A percentile compares a stretch with the other conserved stretches of the same genome.
phyloP scores from a whole-genome alignment of 1,139 yeast species.

The Candida neerlandica region DNA sequence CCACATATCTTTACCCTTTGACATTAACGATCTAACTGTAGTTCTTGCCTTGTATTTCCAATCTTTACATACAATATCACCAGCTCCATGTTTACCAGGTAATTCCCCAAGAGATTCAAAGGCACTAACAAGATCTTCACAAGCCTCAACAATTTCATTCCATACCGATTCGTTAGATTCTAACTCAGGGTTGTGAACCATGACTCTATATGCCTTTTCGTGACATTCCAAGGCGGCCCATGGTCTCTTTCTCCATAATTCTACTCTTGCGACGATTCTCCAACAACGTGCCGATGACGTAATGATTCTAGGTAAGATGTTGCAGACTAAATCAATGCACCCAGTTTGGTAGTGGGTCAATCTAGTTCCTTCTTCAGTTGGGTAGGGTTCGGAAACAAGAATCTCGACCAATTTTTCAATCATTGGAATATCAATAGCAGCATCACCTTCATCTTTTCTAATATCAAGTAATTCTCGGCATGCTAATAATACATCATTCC shows the following conservation, averaged over 20 bases:
- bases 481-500: constrained; percentile 86
- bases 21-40: constrained; percentile 71
- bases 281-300: constrained; percentile 75
- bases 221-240: constrained; percentile 87
- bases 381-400: constrained; percentile 55
- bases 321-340: constrained; percentile 70
- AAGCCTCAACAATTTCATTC: constrained; percentile 80
- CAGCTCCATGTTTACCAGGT: constrained; percentile 85
- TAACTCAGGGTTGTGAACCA: constrained; percentile 65
- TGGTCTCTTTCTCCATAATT: constrained; percentile 83
- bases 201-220: constrained; percentile 83
- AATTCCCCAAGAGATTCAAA: constrained; percentile 84
- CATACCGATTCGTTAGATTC: constrained; percentile 65
- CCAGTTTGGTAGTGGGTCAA: constrained; percentile 63
- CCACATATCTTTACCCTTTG: constrained; percentile 80
- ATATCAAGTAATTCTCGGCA: constrained; percentile 59
- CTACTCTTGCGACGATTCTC: constrained; percentile 82
- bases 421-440: constrained; percentile 72
- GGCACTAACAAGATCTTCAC: constrained; percentile 81
- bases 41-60: constrained; percentile 87
- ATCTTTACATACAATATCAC: constrained; percentile 82
- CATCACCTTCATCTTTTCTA: constrained; percentile 58
- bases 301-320: constrained; percentile 65
- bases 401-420: constrained; percentile 74
- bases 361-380: constrained; percentile 39